Base-by-base conservation (phyloP, 108 stramenopile genomes). In the Nitzschia sp. region DNA sequence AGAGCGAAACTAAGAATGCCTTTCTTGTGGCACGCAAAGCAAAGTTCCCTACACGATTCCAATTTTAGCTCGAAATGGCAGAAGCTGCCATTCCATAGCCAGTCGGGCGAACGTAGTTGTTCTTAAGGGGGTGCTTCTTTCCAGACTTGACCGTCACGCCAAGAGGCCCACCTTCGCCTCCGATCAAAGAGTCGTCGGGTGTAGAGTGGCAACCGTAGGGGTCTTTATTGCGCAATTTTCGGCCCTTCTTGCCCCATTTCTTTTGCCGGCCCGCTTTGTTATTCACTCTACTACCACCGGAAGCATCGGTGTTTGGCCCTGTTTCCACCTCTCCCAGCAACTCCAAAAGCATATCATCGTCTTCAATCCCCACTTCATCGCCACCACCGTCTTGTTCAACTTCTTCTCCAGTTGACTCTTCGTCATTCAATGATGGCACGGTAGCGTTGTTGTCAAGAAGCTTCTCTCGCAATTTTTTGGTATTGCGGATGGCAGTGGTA, bases 141-240 rank as follows among this genome's bases (percentile, higher is more conserved):
- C 66, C 66, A 53, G 80, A 87, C 63, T 87, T 90, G 13, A 90
- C 80, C 18, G 55, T 24, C 11, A 85, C 73, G 0, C 76, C 76
- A 19, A 70, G 23, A 4, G 49, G 29, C 2, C 60, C 59, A 46
- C 74, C 70, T 42, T 59, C 56, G 42, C 1, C 5, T n/a, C 2
- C 32, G 11, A 42, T 34, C 23, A 66, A 48, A 31, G 53, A 42
- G 32, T 81, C 77, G 66, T 95, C 89, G 18, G 85, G 85, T 32
- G 80, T 82, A 9, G 82, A 66, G 68, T 93, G 89, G 45, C 91
- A 93, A 23, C 92, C 93, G 70, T 97, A 97, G 1, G 96, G 96
- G 74, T 97, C 96, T 58, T 88, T 87, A 46, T 97, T 84, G 26
- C 94, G 80, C 21, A 79, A 32, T 66, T 97, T 97, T 15, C 91